Conservation (phyloP, 73 alveolate species). For the Paramecium primaurelia region DNA sequence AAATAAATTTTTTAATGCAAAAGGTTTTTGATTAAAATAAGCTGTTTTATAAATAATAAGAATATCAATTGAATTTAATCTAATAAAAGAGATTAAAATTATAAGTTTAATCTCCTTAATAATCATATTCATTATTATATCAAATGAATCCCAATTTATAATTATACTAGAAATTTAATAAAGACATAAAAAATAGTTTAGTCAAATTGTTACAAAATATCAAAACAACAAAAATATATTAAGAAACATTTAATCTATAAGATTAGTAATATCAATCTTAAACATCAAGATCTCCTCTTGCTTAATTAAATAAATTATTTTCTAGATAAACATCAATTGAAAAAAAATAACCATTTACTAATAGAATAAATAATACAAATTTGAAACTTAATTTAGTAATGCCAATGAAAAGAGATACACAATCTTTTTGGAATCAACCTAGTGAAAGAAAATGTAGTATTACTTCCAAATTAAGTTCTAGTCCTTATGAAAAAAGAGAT, state of each 20-base stretch:
- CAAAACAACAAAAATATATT: not conserved
- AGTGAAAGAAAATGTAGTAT: slow-evolving; percentile 8
- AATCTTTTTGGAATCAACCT: not conserved
- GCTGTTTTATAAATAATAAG: not conserved
- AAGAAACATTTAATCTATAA: not conserved
- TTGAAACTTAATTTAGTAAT: not conserved
- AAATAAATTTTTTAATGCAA: not conserved
- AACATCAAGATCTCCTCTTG: slow-evolving; percentile 2
- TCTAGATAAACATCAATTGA: not conserved
- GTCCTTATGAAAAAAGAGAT: not conserved
- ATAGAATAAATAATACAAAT: not conserved
- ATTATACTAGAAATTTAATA: not conserved
- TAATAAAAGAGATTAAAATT: not conserved
- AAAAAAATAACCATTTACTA: not conserved
- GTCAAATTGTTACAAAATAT: not conserved
- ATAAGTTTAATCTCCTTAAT: not conserved
- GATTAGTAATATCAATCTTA: not conserved
- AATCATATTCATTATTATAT: not conserved
- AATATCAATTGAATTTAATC: not conserved
- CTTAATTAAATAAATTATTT: not conserved
- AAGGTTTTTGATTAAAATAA: not conserved
- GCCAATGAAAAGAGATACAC: not conserved
- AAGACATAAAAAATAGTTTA: not conserved
- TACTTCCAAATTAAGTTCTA: not conserved
- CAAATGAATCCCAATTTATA: not conserved